phyloP scores from a whole-genome alignment of 148 eudicot species.

The Cornus suecica region DNA sequence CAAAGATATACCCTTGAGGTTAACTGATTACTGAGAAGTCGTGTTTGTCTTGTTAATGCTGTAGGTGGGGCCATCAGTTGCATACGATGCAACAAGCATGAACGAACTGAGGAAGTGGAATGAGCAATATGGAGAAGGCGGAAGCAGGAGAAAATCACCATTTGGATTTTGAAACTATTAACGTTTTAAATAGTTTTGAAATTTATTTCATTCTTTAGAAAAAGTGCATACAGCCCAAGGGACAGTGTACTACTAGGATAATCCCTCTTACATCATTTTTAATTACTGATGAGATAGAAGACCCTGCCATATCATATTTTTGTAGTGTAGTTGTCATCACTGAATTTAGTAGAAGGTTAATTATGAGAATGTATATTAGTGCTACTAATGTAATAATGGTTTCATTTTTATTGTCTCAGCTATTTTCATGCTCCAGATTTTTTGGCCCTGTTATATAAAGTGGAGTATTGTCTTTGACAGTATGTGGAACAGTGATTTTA shows the following conservation, averaged over 20 bases:
- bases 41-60: not conserved
- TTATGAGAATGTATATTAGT: not conserved
- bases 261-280: not conserved
- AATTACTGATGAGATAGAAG: not conserved
- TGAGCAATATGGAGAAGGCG: constrained; percentile 96
- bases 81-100: constrained; percentile 92
- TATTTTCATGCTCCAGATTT: not conserved
- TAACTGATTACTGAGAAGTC: not conserved
- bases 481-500: not conserved
- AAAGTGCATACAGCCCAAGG: not conserved
- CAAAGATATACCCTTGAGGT: not conserved
- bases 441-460: not conserved
- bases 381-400: not conserved
- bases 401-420: not conserved
- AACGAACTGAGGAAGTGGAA: constrained; percentile 98
- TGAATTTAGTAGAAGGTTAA: not conserved
- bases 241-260: not conserved
- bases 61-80: constrained; percentile 94
- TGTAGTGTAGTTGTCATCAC: not conserved
- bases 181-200: not conserved
- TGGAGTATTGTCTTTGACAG: too few species aligned
- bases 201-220: not conserved
- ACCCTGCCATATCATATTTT: not conserved
- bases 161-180: constrained; percentile 65
- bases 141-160: constrained; percentile 83